phyloP scores from a whole-genome alignment of 2,329 filamentous ascomycete genomes.

The Sporothrix schenckii region DNA sequence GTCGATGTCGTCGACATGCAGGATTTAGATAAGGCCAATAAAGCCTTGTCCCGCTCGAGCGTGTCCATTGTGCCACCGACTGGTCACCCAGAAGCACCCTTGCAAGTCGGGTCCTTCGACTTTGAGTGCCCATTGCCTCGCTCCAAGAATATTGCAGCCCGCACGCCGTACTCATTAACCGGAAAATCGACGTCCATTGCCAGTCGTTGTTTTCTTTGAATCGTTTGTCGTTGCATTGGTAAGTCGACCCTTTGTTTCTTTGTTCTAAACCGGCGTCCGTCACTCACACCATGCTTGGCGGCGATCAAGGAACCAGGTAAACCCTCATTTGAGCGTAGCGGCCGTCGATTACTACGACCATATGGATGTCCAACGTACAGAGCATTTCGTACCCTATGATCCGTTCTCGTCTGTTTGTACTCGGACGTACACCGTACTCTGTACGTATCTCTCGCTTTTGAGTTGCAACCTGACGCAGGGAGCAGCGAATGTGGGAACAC shows the following conservation, averaged over 20 bases:
- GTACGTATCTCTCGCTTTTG: neutral
- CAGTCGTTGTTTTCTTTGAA: too few species aligned
- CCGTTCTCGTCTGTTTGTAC: neutral
- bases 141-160: neutral
- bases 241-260: conserved; percentile 12
- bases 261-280: neutral
- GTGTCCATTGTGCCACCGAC: neutral
- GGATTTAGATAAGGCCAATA: neutral
- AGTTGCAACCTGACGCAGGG: conserved; percentile 4
- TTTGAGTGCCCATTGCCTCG: neutral
- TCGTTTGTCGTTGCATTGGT: neutral
- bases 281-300: conserved; percentile 8
- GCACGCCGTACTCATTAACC: too few species aligned
- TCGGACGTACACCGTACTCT: neutral
- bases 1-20: conserved; percentile 22
- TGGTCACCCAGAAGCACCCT: neutral
- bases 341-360: neutral
- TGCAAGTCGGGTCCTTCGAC: neutral
- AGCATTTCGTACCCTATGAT: neutral
- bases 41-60: conserved; percentile 18
- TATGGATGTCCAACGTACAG: too few species aligned
- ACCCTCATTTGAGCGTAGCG: neutral
- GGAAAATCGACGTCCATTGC: too few species aligned
- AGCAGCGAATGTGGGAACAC: conserved; percentile 15
- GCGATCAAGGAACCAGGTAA: neutral